Base-by-base conservation (phyloP, 805 yeast species). In the Pichia membranifaciens region DNA sequence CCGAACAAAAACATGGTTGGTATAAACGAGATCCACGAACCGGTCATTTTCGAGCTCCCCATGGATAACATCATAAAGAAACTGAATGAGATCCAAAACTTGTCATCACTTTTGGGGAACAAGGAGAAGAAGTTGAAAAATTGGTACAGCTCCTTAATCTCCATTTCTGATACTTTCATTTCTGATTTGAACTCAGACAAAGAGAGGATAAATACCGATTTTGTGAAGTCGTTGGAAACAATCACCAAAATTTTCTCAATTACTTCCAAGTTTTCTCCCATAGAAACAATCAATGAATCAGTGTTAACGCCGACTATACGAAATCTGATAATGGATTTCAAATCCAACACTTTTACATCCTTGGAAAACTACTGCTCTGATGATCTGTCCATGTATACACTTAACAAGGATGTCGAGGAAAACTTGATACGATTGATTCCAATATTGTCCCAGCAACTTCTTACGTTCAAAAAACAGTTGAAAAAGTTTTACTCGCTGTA, bases 161-260 rank as follows among this genome's bases (percentile, higher is more conserved):
- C 38, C 9, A 23, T 34, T 4, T 15, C 45, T 9, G 41, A 44
- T 25, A 37, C 39, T 8, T 45, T 40, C 33, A 17, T 18, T 2
- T 17, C 15, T 16, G 46, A 48, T 33, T 18, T 51, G n/a, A 23
- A 21, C 10, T 4, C 23, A 3, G 53, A 51, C 22, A 54, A 58
- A 41, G 25, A 49, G 5, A 46, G 29, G 8, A 31, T 61, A 34
- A 58, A 55, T 28, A 45, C 29, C 7, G 56, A 59, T n/a, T 60
- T 60, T 39, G 31, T 49, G 2, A 53, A 55, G 20, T 58, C 62
- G 2, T 43, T 64, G 32, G 62, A 61, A 28, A 53, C 66, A 5
- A 54, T 60, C 3, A 35, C 59, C 2, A 58, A 56, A 43, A 54
- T 64, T 10, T 55, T 33, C 29, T 55, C 40, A 52, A 49, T 44